Percentiles rank a stretch among this genome's conserved stretches.
phyloP scores from a whole-genome alignment of 192 early-diverging fungal species.

The Linnemannia schmuckeri region DNA sequence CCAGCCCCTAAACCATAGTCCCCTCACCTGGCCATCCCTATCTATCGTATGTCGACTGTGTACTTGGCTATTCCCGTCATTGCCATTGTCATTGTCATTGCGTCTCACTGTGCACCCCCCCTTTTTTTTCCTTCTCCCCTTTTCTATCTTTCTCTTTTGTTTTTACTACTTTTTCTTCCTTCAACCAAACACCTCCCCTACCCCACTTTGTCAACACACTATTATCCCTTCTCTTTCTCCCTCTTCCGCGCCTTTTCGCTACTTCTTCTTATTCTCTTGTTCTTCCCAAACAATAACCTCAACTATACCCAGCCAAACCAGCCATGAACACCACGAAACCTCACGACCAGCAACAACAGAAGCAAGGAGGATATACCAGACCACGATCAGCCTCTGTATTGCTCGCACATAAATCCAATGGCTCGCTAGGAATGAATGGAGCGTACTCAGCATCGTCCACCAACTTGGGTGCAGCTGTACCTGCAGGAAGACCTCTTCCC shows the following conservation, averaged over 20 bases:
- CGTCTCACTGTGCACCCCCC: neutral
- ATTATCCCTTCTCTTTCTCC: neutral
- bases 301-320: neutral
- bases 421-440: neutral
- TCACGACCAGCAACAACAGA: conserved; percentile 16
- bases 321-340: conserved; percentile 22
- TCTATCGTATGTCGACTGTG: neutral
- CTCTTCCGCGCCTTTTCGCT: too few species aligned
- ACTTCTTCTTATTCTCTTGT: neutral
- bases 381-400: neutral
- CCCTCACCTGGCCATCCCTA: neutral
- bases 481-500: conserved; percentile 22
- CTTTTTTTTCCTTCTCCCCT: too few species aligned
- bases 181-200: neutral
- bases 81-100: neutral
- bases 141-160: neutral
- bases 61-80: neutral
- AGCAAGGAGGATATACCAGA: conserved; percentile 2
- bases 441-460: neutral
- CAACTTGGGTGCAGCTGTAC: neutral
- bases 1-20: neutral
- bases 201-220: neutral
- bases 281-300: neutral
- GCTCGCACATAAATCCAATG: neutral
- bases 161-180: neutral